Percentiles rank a stretch among this genome's conserved stretches.
Conservation (phyloP, 305 asterid genomes). For the Fraxinus dipetala region DNA sequence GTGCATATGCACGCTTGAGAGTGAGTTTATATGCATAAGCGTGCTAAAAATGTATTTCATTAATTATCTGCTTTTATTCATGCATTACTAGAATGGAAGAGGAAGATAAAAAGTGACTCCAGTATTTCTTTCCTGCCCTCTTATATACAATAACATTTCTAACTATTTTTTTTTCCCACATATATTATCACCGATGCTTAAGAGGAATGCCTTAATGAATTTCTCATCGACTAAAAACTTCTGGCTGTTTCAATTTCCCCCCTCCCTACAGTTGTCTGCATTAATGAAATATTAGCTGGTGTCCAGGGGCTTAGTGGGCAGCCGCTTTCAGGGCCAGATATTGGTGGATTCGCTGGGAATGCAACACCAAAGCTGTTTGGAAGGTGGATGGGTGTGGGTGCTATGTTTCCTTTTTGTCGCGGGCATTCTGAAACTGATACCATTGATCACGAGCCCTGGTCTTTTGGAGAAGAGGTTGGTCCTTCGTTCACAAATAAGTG, state of each 20-base stretch:
- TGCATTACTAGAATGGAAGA: neutral
- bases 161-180: neutral
- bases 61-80: neutral
- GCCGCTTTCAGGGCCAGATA: conserved; percentile 94
- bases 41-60: neutral
- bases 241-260: neutral
- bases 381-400: conserved; percentile 95
- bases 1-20: neutral
- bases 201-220: neutral
- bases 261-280: conserved; percentile 10
- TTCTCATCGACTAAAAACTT: neutral
- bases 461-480: conserved; percentile 91
- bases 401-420: conserved; percentile 95
- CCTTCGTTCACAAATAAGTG: conserved; percentile 10
- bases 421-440: conserved; percentile 86
- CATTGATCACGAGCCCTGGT: conserved; percentile 93
- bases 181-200: neutral
- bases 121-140: neutral
- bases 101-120: neutral
- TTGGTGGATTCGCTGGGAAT: conserved; percentile 94
- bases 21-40: neutral
- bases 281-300: conserved; percentile 21
- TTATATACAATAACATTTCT: neutral
- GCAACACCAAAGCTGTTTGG: conserved; percentile 97
- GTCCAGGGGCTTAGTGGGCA: conserved; percentile 93